Evolutionary conservation across 2,329 filamentous ascomycete species (phyloP).

Genomic region (Chrysoporthe austroafricana): DNA sequence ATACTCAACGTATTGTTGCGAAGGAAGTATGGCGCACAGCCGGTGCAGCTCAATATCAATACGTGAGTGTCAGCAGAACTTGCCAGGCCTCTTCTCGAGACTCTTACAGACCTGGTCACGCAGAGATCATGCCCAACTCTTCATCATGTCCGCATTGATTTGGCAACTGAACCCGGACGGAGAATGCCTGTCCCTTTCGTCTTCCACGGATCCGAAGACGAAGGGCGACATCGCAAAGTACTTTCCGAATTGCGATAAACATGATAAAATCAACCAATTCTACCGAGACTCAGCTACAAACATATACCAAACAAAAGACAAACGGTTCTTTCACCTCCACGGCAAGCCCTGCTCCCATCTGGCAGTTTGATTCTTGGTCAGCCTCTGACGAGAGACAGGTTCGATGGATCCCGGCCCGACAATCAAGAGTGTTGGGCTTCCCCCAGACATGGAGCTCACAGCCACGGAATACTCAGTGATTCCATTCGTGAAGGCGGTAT

Average conservation of each 20-base stretch:
- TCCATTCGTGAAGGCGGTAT: conserved; percentile 28
- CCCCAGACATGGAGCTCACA: conserved; percentile 23
- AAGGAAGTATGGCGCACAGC: conserved; percentile 48
- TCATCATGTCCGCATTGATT: conserved; percentile 44
- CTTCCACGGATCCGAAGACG: not conserved
- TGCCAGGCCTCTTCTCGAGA: conserved; percentile 16
- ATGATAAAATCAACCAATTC: conserved; percentile 19
- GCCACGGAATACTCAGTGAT: conserved; percentile 18
- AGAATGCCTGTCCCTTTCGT: not conserved
- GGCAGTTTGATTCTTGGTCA: not conserved
- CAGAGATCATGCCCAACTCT: conserved; percentile 46
- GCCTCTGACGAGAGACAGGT: conserved; percentile 8
- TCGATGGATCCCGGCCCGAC: conserved; percentile 28
- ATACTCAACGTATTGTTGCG: conserved; percentile 49
- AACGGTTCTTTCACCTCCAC: conserved; percentile 32
- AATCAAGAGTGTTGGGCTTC: conserved; percentile 29
- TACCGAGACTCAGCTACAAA: conserved; percentile 34
- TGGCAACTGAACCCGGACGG: conserved; percentile 32
- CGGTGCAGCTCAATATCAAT: conserved; percentile 49
- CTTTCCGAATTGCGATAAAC: conserved; percentile 34
- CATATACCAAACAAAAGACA: conserved; percentile 32
- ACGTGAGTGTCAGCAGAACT: conserved; percentile 38
- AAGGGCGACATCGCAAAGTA: conserved; percentile 13
- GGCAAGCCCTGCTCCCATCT: conserved; percentile 13
- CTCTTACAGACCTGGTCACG: not conserved